Conservation (phyloP, 176 grass and related monocot species). For the Musa schizocarpa region DNA sequence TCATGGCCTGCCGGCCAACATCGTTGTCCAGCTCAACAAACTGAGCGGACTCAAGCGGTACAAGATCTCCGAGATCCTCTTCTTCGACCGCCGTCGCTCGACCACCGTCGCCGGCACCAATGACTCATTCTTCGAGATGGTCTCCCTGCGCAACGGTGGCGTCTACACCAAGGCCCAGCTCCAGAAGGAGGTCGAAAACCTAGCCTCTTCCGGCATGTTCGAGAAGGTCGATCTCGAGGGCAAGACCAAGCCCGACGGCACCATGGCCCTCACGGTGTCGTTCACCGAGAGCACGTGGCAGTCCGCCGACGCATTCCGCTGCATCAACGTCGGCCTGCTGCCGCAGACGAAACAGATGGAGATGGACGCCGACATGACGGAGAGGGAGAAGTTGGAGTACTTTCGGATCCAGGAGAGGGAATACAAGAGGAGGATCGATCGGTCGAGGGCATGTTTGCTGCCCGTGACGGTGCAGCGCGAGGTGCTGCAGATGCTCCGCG, state of each 20-base stretch:
- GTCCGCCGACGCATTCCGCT: slow-evolving; percentile 67
- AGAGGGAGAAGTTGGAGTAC: slow-evolving; percentile 87
- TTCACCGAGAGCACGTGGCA: slow-evolving; percentile 83
- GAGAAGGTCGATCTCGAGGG: slow-evolving; percentile 78
- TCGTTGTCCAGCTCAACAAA: slow-evolving; percentile 59
- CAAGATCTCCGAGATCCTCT: slow-evolving; percentile 85
- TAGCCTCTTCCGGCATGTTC: slow-evolving; percentile 90
- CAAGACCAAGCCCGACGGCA: slow-evolving; percentile 87
- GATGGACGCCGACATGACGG: slow-evolving; percentile 78
- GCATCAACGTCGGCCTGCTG: slow-evolving; percentile 95
- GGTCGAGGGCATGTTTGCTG: slow-evolving; percentile 57
- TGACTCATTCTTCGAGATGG: slow-evolving; percentile 95
- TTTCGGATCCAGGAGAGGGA: slow-evolving; percentile 75
- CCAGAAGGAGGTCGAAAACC: slow-evolving; percentile 71
- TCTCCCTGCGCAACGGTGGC: slow-evolving; percentile 69
- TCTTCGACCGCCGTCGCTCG: slow-evolving; percentile 40
- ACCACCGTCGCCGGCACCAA: slow-evolving; percentile 43
- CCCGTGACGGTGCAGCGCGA: slow-evolving; percentile 52
- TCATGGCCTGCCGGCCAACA: slow-evolving; percentile 67
- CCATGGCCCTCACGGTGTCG: slow-evolving; percentile 61
- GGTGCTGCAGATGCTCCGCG: slow-evolving; percentile 64
- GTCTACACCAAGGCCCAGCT: slow-evolving; percentile 97
- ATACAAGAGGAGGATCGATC: slow-evolving; percentile 63
- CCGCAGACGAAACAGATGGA: slow-evolving; percentile 65
- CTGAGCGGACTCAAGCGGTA: slow-evolving; percentile 85